phyloP scores from a whole-genome alignment of 495 filamentous ascomycete genomes.

The Elasticomyces elasticus region DNA sequence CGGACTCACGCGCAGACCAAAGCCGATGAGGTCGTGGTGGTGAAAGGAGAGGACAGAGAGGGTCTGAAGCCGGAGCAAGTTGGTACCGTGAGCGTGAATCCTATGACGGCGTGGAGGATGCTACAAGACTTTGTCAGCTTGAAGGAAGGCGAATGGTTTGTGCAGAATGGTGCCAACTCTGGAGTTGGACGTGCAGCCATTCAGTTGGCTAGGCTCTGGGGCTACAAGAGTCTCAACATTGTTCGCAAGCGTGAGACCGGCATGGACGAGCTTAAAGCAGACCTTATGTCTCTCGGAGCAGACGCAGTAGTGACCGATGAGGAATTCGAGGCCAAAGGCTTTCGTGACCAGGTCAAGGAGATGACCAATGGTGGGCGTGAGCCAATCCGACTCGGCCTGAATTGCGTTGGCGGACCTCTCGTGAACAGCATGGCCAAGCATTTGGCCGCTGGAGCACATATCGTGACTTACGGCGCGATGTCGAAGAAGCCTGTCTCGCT shows the following conservation, averaged over 20 bases:
- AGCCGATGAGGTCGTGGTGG: conserved; percentile 50
- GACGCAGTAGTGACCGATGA: conserved; percentile 77
- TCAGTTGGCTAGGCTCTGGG: conserved; percentile 75
- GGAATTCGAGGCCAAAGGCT: conserved; percentile 54
- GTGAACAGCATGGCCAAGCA: conserved; percentile 62
- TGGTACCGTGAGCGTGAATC: conserved; percentile 81
- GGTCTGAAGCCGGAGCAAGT: conserved; percentile 65
- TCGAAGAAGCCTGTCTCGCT: conserved; percentile 68
- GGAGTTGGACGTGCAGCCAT: conserved; percentile 85
- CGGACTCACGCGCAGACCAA: conserved; percentile 68
- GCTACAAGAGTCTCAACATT: conserved; percentile 76
- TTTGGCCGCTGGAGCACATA: conserved; percentile 50
- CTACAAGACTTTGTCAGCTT: conserved; percentile 67
- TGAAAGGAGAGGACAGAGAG: conserved; percentile 46
- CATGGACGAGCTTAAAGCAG: conserved; percentile 56
- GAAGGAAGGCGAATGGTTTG: conserved; percentile 71
- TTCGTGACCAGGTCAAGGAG: conserved; percentile 53
- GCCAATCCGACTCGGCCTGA: conserved; percentile 64
- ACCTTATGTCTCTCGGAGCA: conserved; percentile 61
- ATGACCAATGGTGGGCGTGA: conserved; percentile 60
- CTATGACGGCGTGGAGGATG: conserved; percentile 87
- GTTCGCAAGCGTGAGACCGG: conserved; percentile 58
- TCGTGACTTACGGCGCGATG: conserved; percentile 97
- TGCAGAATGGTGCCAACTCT: conserved; percentile 93
- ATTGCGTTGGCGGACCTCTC: conserved; percentile 89